Evolutionary conservation across 805 yeast species (phyloP).

Genomic region (Kuraishia ogatae): DNA sequence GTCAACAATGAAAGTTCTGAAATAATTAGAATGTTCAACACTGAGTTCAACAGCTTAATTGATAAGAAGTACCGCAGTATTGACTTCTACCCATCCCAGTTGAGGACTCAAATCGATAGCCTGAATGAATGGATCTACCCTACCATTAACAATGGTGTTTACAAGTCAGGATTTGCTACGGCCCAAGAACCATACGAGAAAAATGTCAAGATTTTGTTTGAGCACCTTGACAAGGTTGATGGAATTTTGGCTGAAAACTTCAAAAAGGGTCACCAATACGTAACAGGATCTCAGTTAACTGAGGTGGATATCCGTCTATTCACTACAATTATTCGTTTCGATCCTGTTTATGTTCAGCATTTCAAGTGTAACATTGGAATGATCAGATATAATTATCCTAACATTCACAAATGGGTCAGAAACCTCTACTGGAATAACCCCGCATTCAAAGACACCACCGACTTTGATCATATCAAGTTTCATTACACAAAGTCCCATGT

Average conservation of each 20-base stretch:
- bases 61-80: constrained; percentile 38
- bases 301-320: constrained; percentile 87
- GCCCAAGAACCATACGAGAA: constrained; percentile 73
- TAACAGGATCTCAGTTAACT: constrained; percentile 62
- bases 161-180: constrained; percentile 86
- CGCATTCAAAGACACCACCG: constrained; percentile 70
- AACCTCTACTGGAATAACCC: constrained; percentile 74
- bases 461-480: constrained; percentile 82
- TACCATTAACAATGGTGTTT: constrained; percentile 85
- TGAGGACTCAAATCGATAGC: constrained; percentile 57
- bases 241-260: constrained; percentile 39
- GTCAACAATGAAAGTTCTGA: constrained; percentile 91
- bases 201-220: constrained; percentile 56
- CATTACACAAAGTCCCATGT: constrained; percentile 87
- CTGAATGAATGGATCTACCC: constrained; percentile 78
- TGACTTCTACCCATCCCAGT: constrained; percentile 53
- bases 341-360: constrained; percentile 89
- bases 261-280: constrained; percentile 24
- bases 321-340: constrained; percentile 86
- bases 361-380: constrained; percentile 85
- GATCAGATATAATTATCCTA: constrained; percentile 74
- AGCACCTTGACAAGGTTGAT: constrained; percentile 65
- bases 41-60: constrained; percentile 58
- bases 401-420: constrained; percentile 70
- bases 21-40: constrained; percentile 75